Base-by-base conservation (phyloP, 345 rosid species). In the Eucalyptus viminalis region DNA sequence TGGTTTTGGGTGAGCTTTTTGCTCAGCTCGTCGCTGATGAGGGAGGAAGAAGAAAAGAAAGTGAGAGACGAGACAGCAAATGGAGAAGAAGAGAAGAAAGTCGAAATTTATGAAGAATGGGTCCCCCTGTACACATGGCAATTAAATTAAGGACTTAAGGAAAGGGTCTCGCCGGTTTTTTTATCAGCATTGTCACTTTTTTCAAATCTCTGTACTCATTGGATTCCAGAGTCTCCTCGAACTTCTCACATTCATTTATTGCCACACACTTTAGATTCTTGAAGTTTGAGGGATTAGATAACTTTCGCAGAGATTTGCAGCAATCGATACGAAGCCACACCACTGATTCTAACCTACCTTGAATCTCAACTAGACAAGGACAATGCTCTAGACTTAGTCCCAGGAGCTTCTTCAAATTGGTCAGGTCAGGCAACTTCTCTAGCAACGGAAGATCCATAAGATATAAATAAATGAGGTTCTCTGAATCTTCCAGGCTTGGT, bases 261-360 rank as follows among this genome's bases (percentile, higher is more conserved):
- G 1, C 11, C 37, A 65, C 14, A 2, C 2, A 1, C 9, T 7
- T 3, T 0, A 67, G 21, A 5, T 65, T 67, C 40, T 4, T 67
- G 11, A n/a, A 67, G 76, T 21, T n/a, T 67, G 21, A 67, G 4
- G 76, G 76, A n/a, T 67, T 6, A 15, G 21, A n/a, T 0, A 67
- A n/a, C 21, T n/a, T 8, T 15, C 3, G 21, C 2, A 65, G 21
- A 3, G 80, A 15, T 3, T 0, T 0, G 11, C 40, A 67, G 6
- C 0, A 0, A 8, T 15, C 0, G 3, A 31, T 67, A 4, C 0
- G 6, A 31, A 67, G 80, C 1, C 0, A 4, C 1, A 0, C 6
- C 21, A 31, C 2, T 8, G 11, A 67, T 31, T 67, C 11, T 15
- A 31, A 4, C 40, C 22, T 67, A 31, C 40, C 40, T 67, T 1